Evolutionary conservation across 331 rosid genomes (phyloP), one percentile per base, ranked within the genome.

Genomic region (Prunus yedoensis): DNA sequence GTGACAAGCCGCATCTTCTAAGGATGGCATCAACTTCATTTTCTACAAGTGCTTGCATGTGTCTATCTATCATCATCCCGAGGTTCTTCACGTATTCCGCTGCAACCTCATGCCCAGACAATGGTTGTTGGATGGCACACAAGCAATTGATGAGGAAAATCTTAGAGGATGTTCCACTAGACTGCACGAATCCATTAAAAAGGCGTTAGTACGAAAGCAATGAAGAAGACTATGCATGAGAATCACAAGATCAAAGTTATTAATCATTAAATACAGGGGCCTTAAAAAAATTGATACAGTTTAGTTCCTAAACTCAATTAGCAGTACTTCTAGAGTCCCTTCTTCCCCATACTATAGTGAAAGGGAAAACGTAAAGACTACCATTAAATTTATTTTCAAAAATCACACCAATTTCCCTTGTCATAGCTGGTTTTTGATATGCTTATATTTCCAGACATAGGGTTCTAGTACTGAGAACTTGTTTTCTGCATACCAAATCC

Each of bases 61-160:
- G 96, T 71, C 83, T 88, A 49, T 88, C 89, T 57, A 90, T 89
- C 97, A 92, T 89, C 32, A 70, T 80, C 65, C 91, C 92, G 18
- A 95, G 97, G 69, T 85, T 90, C 83, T 88, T 85, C 80, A 85
- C 92, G 14, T 92, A 92, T 70, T 92, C 97, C 67, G 81, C 75
- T 10, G 96, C 99, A 64, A 84, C 91, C 71, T 92, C 97, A 13
- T 87, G 86, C 46, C 96, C 94, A 78, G 77, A 78, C 61, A 95
- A 79, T 60, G 99, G 97, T 85, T 90, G 94, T 80, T 89, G 93
- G 81, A 95, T 88, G 71, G 97, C 92, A 76, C 90, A 82, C 83
- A 95, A 78, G 82, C 99, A 92, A 74, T 95, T 95, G 72, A 95
- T 90, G 78, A 95, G 93, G 86, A 95, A 95, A 73, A 92, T 92